Base-by-base conservation (phyloP, 345 rosid species). In the Rhodomyrtus tomentosa region DNA sequence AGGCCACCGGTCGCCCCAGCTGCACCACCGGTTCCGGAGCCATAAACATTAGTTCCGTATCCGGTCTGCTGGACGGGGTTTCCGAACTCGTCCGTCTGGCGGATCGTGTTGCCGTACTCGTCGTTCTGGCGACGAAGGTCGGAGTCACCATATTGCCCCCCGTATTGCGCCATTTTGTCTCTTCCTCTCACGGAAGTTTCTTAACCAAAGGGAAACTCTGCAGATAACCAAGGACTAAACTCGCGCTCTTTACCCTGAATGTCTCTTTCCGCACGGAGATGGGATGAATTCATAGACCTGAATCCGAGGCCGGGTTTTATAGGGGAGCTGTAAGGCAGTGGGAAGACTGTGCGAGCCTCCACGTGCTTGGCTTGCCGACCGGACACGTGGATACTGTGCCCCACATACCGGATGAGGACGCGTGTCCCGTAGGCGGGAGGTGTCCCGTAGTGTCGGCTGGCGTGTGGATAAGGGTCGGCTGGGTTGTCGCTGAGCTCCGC, bases 51-150 rank as follows among this genome's bases (percentile, higher is more conserved):
- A 25, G 80, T 53, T 90, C 91, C 36, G 86, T 82, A 83, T 91
- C 91, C 13, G 72, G 9, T 16, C 81, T 62, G 24, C 87, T 90
- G 10, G 89, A 89, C 59, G 0, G 90, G 92, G 88, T 85, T 84
- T 29, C 89, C 90, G 4, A 49, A 85, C 85, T 83, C 85, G 59
- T 90, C 89, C 48, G 86, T 20, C 82, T 55, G 81, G 32, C 76
- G 84, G 73, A 88, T 56, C 6, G 89, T 90, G 85, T 90, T 55
- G 50, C 84, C 84, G 27, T 38, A 83, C 84, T 83, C 79, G 54
- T 83, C 79, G 80, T 50, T 56, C 55, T 83, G 79, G 80, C 52
- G 84, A 49, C 32, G 82, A 2, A 27, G 9, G 32, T 48, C 52
- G 84, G 40, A 25, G 38, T 45, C 50, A 40, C 80, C 86, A 38